phyloP scores from a whole-genome alignment of 352 stramenopile species.

The Pythium monospermum region DNA sequence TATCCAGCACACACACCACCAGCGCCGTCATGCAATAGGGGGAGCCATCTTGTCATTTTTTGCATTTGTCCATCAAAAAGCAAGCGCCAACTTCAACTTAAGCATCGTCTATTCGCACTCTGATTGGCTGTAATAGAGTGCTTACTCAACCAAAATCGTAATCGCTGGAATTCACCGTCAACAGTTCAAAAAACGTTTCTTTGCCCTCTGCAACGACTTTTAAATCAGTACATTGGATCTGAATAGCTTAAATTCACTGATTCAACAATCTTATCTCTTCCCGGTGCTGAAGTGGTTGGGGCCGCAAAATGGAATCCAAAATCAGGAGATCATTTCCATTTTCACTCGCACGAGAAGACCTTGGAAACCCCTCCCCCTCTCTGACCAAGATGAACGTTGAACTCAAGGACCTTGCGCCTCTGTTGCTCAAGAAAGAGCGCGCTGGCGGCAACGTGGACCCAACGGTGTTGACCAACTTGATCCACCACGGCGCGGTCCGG shows the following conservation, averaged over 20 bases:
- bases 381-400: constrained; percentile 25
- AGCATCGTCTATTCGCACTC: neutral
- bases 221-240: constrained; percentile 5
- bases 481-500: constrained; percentile 23
- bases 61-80: too few relatives aligned
- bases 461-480: constrained; percentile 26
- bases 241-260: neutral
- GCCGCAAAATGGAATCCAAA: neutral
- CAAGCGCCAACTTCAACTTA: constrained; percentile 10
- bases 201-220: neutral
- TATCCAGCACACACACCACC: too few relatives aligned
- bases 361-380: neutral
- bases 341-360: neutral
- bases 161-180: neutral
- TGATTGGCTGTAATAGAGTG: constrained; percentile 13
- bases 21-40: too few relatives aligned
- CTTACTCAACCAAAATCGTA: constrained; percentile 12
- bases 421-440: constrained; percentile 57
- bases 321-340: neutral
- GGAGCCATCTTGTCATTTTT: too few relatives aligned
- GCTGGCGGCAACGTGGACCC: constrained; percentile 40
- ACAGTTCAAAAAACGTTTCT: neutral
- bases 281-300: too few relatives aligned
- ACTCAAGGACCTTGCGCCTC: constrained; percentile 52
- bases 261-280: neutral